phyloP scores from a whole-genome alignment of 164 flowering plant genomes.

The Tetracentron sinense region DNA sequence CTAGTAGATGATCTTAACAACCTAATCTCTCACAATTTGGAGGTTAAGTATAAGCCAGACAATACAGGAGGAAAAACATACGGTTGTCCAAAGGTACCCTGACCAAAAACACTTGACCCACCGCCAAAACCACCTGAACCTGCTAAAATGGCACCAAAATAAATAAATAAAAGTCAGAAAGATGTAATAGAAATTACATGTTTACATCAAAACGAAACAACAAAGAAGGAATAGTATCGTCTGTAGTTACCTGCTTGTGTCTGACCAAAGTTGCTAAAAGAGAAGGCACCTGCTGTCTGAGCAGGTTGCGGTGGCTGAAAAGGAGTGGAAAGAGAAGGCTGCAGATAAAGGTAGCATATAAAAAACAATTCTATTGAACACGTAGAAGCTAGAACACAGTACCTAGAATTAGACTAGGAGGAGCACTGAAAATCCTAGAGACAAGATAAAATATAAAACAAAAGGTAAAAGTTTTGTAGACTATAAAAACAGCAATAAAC shows the following conservation, averaged over 20 bases:
- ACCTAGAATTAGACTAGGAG: background rate
- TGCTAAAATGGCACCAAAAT: slow-evolving; percentile 24
- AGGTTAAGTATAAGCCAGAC: background rate
- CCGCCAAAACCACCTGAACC: slow-evolving; percentile 47
- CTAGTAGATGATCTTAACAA: background rate
- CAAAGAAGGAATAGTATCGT: background rate
- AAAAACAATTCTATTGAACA: background rate
- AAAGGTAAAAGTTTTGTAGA: background rate
- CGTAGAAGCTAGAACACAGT: background rate
- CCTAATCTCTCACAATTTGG: background rate
- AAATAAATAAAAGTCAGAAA: slow-evolving; percentile 12
- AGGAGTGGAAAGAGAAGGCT: slow-evolving; percentile 52
- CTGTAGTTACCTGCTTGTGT: slow-evolving; percentile 51
- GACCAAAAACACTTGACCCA: slow-evolving; percentile 42
- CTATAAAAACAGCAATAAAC: background rate
- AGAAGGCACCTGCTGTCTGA: slow-evolving; percentile 46
- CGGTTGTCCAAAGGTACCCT: slow-evolving; percentile 55
- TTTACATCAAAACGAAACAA: background rate
- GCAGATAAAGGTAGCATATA: slow-evolving; percentile 1
- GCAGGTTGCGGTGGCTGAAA: slow-evolving; percentile 54
- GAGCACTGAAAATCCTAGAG: no score
- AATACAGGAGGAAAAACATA: slow-evolving; percentile 27
- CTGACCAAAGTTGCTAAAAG: slow-evolving; percentile 56
- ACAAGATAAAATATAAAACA: no score
- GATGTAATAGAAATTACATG: background rate